These are phyloP conservation scores for Paraconiothyrium sp. DNA, from an alignment of 2,329 filamentous ascomycete species.

Conservation along the genomic window DNA sequence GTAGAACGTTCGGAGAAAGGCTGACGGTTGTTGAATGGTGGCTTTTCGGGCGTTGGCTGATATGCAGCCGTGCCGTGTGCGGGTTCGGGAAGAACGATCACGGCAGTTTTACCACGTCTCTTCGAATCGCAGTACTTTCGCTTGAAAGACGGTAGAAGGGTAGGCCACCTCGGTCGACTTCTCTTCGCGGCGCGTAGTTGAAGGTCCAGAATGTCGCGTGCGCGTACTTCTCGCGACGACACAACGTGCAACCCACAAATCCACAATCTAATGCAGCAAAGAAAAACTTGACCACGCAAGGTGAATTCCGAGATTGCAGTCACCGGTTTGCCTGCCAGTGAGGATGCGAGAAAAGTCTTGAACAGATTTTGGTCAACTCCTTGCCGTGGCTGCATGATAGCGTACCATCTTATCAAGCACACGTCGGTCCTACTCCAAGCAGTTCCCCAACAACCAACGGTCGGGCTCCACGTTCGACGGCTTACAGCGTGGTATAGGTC, in stretches of 20 bases:
- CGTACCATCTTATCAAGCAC: neutral
- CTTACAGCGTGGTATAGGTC: neutral
- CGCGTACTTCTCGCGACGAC: neutral
- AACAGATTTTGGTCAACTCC: neutral
- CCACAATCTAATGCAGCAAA: neutral
- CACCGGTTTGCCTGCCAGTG: neutral
- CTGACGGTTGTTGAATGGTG: neutral
- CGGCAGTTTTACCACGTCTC: neutral
- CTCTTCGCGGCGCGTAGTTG: neutral
- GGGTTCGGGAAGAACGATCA: neutral
- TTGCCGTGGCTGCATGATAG: neutral
- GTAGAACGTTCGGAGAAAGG: neutral
- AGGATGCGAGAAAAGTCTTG: neutral
- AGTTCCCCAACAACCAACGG: constrained; percentile 9
- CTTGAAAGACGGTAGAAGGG: neutral
- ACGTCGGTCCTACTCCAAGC: neutral
- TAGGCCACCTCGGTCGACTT: neutral
- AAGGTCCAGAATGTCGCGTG: neutral
- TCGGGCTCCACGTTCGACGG: constrained; percentile 2
- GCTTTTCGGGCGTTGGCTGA: constrained; percentile 2
- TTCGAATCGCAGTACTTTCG: neutral
- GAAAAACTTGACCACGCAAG: neutral
- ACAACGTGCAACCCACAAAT: neutral
- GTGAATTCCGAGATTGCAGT: constrained; percentile 1
- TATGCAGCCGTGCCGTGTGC: constrained; percentile 10